Conservation (phyloP, 768 basidiomycete genomes). For the Imleria badia region DNA sequence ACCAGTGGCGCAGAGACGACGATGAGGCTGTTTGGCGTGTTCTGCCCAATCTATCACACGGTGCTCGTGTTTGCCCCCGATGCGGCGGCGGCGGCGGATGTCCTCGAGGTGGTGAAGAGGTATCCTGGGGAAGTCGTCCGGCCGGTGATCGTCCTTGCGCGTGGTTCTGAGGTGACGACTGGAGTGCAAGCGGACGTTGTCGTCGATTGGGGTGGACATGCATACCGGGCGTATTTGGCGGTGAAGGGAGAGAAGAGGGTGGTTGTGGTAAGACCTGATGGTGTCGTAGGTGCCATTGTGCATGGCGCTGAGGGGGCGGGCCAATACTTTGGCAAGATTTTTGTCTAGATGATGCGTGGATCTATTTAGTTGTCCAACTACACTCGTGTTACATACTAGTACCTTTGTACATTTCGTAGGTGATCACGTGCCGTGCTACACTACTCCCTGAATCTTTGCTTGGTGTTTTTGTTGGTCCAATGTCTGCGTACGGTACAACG, state of each 20-base stretch:
- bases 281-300: slow-evolving; percentile 37
- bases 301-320: slow-evolving; percentile 15
- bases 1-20: background rate
- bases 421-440: slow-evolving; percentile 11
- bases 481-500: slow-evolving; percentile 55
- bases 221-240: slow-evolving; percentile 39
- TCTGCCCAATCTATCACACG: slow-evolving; percentile 25
- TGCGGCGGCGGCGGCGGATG: background rate
- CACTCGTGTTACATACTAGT: too few species aligned
- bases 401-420: too few species aligned
- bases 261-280: slow-evolving; percentile 45
- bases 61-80: slow-evolving; percentile 29
- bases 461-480: slow-evolving; percentile 20
- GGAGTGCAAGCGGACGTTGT: slow-evolving; percentile 31
- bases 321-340: slow-evolving; percentile 20
- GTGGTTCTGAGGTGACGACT: background rate
- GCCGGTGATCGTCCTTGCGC: slow-evolving; percentile 14
- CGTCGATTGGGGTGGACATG: slow-evolving; percentile 38
- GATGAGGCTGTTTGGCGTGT: slow-evolving; percentile 25
- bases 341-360: too few species aligned
- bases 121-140: slow-evolving; percentile 8
- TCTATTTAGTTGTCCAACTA: too few species aligned
- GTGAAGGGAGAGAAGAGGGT: slow-evolving; percentile 31
- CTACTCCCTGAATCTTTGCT: background rate
- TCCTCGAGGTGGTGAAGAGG: slow-evolving; percentile 6